Evolutionary conservation across 129 eudicot genomes (phyloP).

Genomic region (Escallonia rubra): DNA sequence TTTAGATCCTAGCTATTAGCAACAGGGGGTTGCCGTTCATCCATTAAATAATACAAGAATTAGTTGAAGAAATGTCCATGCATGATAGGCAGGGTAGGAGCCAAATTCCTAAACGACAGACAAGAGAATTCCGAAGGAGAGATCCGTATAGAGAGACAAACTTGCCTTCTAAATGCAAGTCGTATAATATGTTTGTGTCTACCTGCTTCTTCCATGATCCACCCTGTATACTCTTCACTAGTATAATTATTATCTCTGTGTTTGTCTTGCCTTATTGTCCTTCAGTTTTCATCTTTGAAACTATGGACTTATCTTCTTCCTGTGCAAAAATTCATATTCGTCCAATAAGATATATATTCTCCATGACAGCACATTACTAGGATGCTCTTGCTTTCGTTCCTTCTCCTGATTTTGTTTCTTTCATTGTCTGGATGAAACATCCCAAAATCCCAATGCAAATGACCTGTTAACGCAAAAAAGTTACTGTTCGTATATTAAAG

Average conservation of each 20-base stretch:
- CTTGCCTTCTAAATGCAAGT: background rate
- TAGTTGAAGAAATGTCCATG: background rate
- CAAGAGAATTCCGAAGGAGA: constrained; percentile 15
- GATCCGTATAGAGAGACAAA: constrained; percentile 20
- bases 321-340: background rate
- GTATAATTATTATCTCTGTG: background rate
- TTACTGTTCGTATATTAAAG: too few species aligned
- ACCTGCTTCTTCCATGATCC: background rate
- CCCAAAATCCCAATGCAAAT: too few species aligned
- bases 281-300: background rate
- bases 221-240: background rate
- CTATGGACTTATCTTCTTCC: background rate
- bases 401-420: background rate
- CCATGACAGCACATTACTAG: too few species aligned
- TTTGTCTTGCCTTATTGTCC: background rate
- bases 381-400: background rate
- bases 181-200: background rate
- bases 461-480: too few species aligned
- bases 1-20: background rate
- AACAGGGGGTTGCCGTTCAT: background rate
- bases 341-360: too few species aligned
- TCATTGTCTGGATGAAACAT: background rate
- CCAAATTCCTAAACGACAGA: constrained; percentile 8
- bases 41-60: background rate
- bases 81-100: background rate